These are phyloP conservation scores for Gossypium ekmanianum DNA, from an alignment of 345 rosid genomes.

Conservation along the genomic window DNA sequence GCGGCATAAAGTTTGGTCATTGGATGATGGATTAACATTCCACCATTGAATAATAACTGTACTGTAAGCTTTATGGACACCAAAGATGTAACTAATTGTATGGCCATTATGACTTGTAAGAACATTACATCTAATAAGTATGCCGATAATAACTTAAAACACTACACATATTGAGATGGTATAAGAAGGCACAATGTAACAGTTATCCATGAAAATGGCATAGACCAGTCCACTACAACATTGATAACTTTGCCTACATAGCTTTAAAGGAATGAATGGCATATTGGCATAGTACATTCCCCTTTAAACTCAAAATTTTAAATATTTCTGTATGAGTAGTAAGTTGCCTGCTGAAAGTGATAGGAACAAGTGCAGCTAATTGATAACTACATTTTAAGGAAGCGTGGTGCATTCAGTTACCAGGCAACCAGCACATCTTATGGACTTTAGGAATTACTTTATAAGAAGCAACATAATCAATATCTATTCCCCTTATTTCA, in stretches of 20 bases:
- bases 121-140: not conserved
- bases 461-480: not conserved
- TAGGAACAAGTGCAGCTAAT: not conserved
- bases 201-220: not conserved
- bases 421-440: not conserved
- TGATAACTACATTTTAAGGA: not conserved
- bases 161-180: not conserved
- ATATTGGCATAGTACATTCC: not conserved
- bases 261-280: not conserved
- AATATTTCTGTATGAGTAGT: not conserved
- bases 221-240: not conserved
- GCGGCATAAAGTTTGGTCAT: not conserved
- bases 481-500: not conserved
- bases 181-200: not conserved
- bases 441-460: conserved; percentile 4
- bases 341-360: not conserved
- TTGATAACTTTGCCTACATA: not conserved
- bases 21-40: not conserved
- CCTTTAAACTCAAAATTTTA: conserved; percentile 1
- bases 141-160: not conserved
- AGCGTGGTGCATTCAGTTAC: not conserved
- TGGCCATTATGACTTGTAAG: not conserved
- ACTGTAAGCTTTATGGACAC: not conserved
- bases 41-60: not conserved
- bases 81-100: not conserved